Evolutionary conservation across 331 rosid genomes (phyloP), one percentile per base, ranked within the genome.

Genomic region (Spiraea crenata): DNA sequence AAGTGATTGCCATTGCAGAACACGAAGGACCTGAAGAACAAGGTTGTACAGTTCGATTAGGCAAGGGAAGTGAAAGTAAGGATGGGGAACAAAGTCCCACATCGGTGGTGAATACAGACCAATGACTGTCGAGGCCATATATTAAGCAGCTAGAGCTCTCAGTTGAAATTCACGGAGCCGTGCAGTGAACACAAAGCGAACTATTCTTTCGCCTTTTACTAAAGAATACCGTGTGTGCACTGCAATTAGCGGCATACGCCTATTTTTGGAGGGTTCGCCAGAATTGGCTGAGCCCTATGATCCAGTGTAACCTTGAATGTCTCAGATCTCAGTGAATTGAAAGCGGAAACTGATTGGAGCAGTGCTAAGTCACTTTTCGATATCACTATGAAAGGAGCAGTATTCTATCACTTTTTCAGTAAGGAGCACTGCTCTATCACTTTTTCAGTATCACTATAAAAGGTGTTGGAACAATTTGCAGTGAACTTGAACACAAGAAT

Each of bases 141-240:
- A 60, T 1, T 15, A 8, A 37, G 44, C 20, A 34, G 15, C 63
- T 35, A 4, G 5, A 58, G 47, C 13, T 4, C 0, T 0, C 0
- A 0, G 4, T 5, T 4, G 0, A 9, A 19, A 0, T 1, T n/a
- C 38, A 25, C 0, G 35, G 38, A 69, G 20, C 49, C 1, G 3
- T 60, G 34, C 2, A 5, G 7, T 11, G 41, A n/a, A 9, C 34
- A 52, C 50, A 57, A 14, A 56, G 57, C 57, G 31, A 51, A 51
- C 54, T 48, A 48, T 48, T 48, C 54, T 48, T 48, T 48, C 7
- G 54, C 54, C 54, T 48, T 48, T 48, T 51, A 51, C 57, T 51
- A 51, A 51, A 51, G 57, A 51, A 51, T 51, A 51, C 10, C 57
- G 31, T 51, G 57, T 51, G 31, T 31, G 9, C 25, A 4, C 57